A percentile compares a stretch with the other conserved stretches of the same genome.
These are phyloP conservation scores for Pichia heedii DNA, from an alignment of 805 yeast genomes.

Conservation along the genomic window DNA sequence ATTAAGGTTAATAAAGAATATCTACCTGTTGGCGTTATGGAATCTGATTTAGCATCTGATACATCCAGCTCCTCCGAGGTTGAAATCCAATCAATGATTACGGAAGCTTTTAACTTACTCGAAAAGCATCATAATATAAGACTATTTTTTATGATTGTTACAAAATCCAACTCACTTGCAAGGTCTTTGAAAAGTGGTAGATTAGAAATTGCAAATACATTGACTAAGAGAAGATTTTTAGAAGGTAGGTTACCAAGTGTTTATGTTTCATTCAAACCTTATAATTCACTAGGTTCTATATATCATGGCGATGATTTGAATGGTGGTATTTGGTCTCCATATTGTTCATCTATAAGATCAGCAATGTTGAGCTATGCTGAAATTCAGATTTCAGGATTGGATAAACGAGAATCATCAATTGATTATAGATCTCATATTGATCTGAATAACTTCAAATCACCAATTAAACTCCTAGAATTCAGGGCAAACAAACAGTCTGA, in stretches of 20 bases:
- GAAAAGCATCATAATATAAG: constrained; percentile 61
- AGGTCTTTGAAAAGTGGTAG: constrained; percentile 80
- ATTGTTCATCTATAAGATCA: constrained; percentile 57
- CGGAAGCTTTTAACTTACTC: constrained; percentile 31
- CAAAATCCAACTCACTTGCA: constrained; percentile 75
- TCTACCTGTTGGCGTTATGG: constrained; percentile 78
- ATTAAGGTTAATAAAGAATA: constrained; percentile 69
- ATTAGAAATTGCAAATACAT: constrained; percentile 85
- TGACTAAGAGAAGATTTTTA: constrained; percentile 65
- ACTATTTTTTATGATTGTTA: constrained; percentile 71
- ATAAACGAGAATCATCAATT: constrained; percentile 60
- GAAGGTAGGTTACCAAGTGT: constrained; percentile 74
- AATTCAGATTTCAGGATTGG: constrained; percentile 74
- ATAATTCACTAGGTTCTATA: constrained; percentile 52
- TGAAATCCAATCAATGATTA: constrained; percentile 38
- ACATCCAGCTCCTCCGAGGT: constrained; percentile 25
- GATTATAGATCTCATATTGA: constrained; percentile 76
- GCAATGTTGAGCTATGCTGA: constrained; percentile 55
- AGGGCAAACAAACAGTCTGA: constrained; percentile 70
- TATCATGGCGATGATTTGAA: constrained; percentile 66
- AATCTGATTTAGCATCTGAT: constrained; percentile 26
- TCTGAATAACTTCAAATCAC: constrained; percentile 56
- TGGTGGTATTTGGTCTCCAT: constrained; percentile 82
- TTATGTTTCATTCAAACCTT: constrained; percentile 70
- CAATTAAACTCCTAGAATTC: constrained; percentile 70